phyloP scores from a whole-genome alignment of 495 filamentous ascomycete genomes.

The Trichocladium uniseriatum region DNA sequence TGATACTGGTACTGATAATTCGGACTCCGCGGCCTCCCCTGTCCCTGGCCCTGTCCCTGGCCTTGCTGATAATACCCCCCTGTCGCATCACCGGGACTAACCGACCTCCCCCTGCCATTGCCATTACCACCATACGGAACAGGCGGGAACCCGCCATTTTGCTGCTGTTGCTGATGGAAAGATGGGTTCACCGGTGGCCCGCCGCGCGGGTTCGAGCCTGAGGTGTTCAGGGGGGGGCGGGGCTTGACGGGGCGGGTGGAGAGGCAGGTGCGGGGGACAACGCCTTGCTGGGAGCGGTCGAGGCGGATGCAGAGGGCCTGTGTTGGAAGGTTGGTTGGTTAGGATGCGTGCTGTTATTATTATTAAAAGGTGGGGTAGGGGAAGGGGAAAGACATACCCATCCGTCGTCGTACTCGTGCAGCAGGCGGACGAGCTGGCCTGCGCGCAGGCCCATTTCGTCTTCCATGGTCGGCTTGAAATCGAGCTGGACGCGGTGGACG shows the following conservation, averaged over 20 bases:
- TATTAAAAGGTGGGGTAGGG: not conserved
- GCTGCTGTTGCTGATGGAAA: not conserved
- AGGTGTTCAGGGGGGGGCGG: conserved; percentile 46
- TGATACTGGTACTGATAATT: too few species aligned
- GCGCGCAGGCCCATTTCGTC: conserved; percentile 76
- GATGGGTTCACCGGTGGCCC: conserved; percentile 20
- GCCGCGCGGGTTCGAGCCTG: conserved; percentile 12
- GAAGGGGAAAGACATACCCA: conserved; percentile 56
- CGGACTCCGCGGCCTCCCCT: not conserved
- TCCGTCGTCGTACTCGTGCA: conserved; percentile 97
- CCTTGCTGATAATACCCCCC: not conserved
- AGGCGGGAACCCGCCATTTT: not conserved
- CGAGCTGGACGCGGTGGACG: conserved; percentile 87
- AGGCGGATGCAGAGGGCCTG: conserved; percentile 85
- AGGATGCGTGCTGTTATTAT: too few species aligned
- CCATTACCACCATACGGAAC: not conserved
- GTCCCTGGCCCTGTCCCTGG: too few species aligned
- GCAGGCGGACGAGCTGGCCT: conserved; percentile 74
- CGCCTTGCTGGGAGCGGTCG: conserved; percentile 84
- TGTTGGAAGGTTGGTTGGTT: conserved; percentile 28
- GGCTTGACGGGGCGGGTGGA: conserved; percentile 90
- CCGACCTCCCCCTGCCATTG: too few species aligned
- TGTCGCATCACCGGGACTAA: not conserved
- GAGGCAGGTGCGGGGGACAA: conserved; percentile 85
- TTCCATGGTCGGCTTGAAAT: conserved; percentile 86